These are phyloP conservation scores for Ophiostoma himal-ulmi DNA, from an alignment of 2,329 filamentous ascomycete genomes.

Conservation along the genomic window DNA sequence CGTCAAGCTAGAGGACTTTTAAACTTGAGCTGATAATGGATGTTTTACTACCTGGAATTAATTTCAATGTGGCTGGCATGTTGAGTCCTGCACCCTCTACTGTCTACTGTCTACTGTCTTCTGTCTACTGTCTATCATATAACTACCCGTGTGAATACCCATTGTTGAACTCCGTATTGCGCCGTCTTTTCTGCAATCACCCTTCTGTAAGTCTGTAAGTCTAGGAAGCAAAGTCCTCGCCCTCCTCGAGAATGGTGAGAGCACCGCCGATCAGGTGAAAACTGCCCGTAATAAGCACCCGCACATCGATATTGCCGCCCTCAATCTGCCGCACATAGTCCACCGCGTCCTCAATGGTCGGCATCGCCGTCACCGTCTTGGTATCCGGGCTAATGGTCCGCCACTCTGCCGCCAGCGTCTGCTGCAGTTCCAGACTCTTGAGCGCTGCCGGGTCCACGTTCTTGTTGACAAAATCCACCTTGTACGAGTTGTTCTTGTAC, in stretches of 20 bases:
- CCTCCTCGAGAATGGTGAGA: conserved; percentile 29
- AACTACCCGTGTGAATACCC: neutral
- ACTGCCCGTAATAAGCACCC: conserved; percentile 43
- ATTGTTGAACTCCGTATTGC: neutral
- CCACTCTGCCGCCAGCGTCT: conserved; percentile 48
- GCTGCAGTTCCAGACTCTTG: conserved; percentile 46
- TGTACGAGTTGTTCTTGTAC: conserved; percentile 45
- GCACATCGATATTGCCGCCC: conserved; percentile 13
- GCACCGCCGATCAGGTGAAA: conserved; percentile 43
- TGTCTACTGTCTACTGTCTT: neutral
- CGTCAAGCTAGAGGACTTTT: conserved; percentile 45
- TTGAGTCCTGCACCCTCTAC: neutral
- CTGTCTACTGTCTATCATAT: neutral
- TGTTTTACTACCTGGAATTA: neutral
- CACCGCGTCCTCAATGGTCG: conserved; percentile 53
- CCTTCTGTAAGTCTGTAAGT: too few relatives aligned
- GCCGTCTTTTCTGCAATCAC: neutral
- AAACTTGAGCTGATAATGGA: neutral
- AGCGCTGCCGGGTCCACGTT: conserved; percentile 48
- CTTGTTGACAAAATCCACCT: conserved; percentile 53
- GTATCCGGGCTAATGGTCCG: conserved; percentile 40
- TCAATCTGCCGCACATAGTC: conserved; percentile 30
- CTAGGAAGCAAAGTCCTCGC: conserved; percentile 22
- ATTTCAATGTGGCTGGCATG: neutral
- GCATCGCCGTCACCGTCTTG: conserved; percentile 41